Evolutionary conservation across 1,284 basidiomycete genomes (phyloP), one percentile per base, ranked within the genome.

Genomic region (Ustilago bromivora): DNA sequence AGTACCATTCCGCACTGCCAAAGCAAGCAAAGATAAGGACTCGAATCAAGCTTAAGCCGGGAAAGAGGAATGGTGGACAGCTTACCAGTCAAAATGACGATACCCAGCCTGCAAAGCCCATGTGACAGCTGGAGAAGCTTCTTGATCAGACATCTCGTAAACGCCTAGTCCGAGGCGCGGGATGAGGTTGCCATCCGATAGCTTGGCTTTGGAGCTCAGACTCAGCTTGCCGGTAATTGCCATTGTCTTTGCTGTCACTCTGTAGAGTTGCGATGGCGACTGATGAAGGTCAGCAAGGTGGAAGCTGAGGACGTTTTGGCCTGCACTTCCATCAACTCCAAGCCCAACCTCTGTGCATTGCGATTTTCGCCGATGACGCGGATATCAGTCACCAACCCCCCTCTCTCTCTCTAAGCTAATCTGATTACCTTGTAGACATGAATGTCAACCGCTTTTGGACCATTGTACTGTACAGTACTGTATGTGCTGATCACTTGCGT

Each of bases 101-200:
- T 71, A 71, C 12, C 69, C 69, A 10, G 69, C 69, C 31, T 71
- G 59, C 10, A 71, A 60, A n/a, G 69, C 69, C 69, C 69, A 71
- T 4, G 60, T 66, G 36, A 71, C 69, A 17, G 69, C 69, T 12
- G 53, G 59, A 19, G 63, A 59, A 19, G 69, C 61, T 62, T 71
- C 46, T 8, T 59, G 28, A 32, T 71, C 60, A 11, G 60, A 59
- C 69, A 71, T 71, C 17, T 66, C 60, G 35, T 71, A 71, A 0
- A 72, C 70, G 6, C 70, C 70, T 28, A 72, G 32, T 31, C 70
- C 70, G 7, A 72, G 65, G 1, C 70, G 36, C 0, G 64, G 70
- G 43, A 72, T 61, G 23, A 54, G 47, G 12, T 66, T 67, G 47
- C 65, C 65, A 35, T 71, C 62, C 3, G 68, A 47, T 4, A 71